A percentile compares a stretch with the other conserved stretches of the same genome.
These are phyloP conservation scores for Thermothelomyces thermophilus DNA, from an alignment of 2,329 filamentous ascomycete species.

Conservation along the genomic window DNA sequence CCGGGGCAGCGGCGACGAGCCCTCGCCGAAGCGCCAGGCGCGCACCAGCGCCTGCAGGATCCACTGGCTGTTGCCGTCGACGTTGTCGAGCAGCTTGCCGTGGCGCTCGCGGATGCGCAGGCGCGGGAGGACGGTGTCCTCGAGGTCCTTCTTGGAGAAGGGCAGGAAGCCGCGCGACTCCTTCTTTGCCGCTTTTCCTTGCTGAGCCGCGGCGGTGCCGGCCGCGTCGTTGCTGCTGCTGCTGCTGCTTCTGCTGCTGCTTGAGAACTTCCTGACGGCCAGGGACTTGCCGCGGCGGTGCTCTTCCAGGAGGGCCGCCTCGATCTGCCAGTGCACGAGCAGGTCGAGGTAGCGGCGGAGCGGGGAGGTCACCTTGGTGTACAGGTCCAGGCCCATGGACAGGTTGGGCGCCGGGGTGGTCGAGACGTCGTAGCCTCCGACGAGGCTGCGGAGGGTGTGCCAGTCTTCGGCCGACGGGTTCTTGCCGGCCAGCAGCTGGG, in stretches of 20 bases:
- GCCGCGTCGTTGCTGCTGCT: neutral
- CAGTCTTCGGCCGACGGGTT: slow-evolving; percentile 29
- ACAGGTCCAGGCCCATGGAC: slow-evolving; percentile 52
- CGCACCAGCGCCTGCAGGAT: slow-evolving; percentile 54
- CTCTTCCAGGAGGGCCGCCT: slow-evolving; percentile 48
- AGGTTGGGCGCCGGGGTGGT: slow-evolving; percentile 49
- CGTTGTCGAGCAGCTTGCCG: slow-evolving; percentile 37
- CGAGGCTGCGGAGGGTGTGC: slow-evolving; percentile 31
- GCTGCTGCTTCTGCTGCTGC: no score
- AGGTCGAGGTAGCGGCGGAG: slow-evolving; percentile 59
- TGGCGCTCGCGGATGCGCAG: slow-evolving; percentile 49
- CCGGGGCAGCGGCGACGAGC: slow-evolving; percentile 30
- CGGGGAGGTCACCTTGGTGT: slow-evolving; percentile 58
- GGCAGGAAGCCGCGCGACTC: slow-evolving; percentile 34
- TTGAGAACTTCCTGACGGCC: slow-evolving; percentile 9
- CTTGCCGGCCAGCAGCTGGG: slow-evolving; percentile 32
- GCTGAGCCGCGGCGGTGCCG: neutral
- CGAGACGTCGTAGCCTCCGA: slow-evolving; percentile 48
- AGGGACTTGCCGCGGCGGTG: slow-evolving; percentile 31
- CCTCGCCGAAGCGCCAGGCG: slow-evolving; percentile 50
- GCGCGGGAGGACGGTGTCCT: slow-evolving; percentile 40
- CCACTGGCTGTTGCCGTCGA: slow-evolving; percentile 44
- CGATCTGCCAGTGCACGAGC: slow-evolving; percentile 60
- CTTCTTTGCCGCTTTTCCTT: no score
- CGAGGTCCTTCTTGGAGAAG: slow-evolving; percentile 37